Base-by-base conservation (phyloP, 495 filamentous ascomycete genomes). In the Darksidea phi region DNA sequence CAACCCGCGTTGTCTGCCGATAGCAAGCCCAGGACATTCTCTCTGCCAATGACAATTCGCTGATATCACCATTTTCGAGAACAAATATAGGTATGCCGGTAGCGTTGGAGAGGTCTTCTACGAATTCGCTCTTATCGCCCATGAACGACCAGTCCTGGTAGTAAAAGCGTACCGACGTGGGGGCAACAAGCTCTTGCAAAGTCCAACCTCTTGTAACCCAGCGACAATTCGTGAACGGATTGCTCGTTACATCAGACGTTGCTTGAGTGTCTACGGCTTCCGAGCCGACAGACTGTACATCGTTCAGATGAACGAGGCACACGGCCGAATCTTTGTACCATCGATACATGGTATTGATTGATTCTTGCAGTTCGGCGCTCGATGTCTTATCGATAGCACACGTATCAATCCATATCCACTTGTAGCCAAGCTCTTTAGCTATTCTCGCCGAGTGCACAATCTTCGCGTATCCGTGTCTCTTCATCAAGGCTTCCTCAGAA, bases 331-430 rank as follows among this genome's bases (percentile, higher is more conserved):
- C 26, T 21, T 50, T 24, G 15, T 50, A 50, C 47, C 47, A 50
- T n/a, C 21, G 47, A 50, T n/a, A 50, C 47, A 50, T 50, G 10
- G 47, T n/a, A 25, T 50, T 50, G 17, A 50, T 50, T 5, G 47
- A 15, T n/a, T 24, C 47, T 25, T 24, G 26, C 21, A 50, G 17
- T 47, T 64, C 61, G 1, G 43, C 59, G 32, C 28, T 47, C 32
- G 41, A 63, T 10, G 1, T n/a, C 32, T 66, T 61, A 34, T 66
- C 58, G 36, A 66, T 66, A 48, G 59, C 62, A 49, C 57, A 61
- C 11, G 62, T 66, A 37, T 66, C 62, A n/a, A 18, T 20, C 47
- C 47, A 50, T 15, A 50, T 25, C 21, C 28, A 54, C 5, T 6
- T 6, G 11, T 25, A 32, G 13, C 50, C 50, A 6, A 25, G 7